These are phyloP conservation scores for Berberis vulgaris DNA, from an alignment of 164 flowering plant genomes.

Conservation along the genomic window DNA sequence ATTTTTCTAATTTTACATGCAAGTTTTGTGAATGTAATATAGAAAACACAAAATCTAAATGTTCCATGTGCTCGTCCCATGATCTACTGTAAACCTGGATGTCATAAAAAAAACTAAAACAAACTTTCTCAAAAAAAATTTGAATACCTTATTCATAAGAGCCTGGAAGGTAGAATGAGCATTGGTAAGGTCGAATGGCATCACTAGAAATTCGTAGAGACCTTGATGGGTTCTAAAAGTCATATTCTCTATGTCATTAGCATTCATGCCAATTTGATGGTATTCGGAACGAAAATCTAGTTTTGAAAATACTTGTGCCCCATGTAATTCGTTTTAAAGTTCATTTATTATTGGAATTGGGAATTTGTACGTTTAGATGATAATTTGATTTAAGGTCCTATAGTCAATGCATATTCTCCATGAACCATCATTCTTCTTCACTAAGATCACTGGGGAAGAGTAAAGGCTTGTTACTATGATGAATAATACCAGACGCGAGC, in stretches of 20 bases:
- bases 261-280: neutral
- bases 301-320: neutral
- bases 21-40: neutral
- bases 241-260: neutral
- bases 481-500: neutral
- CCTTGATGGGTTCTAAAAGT: neutral
- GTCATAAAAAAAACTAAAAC: neutral
- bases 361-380: neutral
- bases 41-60: neutral
- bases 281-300: neutral
- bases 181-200: neutral
- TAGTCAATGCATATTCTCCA: slow-evolving; percentile 2
- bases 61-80: neutral
- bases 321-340: neutral
- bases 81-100: neutral
- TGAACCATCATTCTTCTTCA: neutral
- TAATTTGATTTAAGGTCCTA: neutral
- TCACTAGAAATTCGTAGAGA: slow-evolving; percentile 2
- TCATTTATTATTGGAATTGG: neutral
- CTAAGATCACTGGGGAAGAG: neutral
- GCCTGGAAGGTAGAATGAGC: neutral
- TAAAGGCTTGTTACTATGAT: neutral
- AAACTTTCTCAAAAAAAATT: no score
- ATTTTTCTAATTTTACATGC: no score
- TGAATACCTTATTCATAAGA: no score